Conservation (phyloP, 129 eudicot genomes). For the Smallanthus sonchifolius region DNA sequence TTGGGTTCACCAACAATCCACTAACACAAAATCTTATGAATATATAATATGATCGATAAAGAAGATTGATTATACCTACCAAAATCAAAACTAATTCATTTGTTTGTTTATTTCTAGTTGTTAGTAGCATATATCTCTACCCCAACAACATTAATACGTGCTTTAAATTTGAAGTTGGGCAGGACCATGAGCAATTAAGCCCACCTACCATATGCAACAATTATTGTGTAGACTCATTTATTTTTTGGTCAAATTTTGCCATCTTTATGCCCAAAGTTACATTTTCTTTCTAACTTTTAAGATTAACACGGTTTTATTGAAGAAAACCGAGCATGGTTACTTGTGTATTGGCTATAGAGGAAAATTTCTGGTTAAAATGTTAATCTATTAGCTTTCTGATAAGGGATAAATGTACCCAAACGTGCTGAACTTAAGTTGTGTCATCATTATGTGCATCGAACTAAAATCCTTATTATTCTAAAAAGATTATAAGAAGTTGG, state of each 20-base stretch:
- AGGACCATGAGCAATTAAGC: conserved; percentile 27
- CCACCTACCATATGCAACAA: conserved; percentile 30
- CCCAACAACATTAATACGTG: conserved; percentile 21
- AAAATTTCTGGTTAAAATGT: background rate
- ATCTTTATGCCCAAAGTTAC: background rate
- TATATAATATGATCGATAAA: background rate
- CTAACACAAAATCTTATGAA: background rate
- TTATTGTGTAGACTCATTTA: conserved; percentile 18
- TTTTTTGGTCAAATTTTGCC: background rate
- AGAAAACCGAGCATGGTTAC: background rate
- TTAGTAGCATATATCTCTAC: conserved; percentile 5
- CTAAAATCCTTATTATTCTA: background rate
- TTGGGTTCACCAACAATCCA: too few species aligned
- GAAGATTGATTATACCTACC: background rate
- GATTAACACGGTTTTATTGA: background rate
- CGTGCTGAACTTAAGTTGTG: background rate
- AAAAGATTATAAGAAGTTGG: too few species aligned
- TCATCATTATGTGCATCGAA: background rate
- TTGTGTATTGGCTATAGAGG: background rate
- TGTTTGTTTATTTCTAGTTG: background rate
- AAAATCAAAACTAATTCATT: conserved; percentile 2
- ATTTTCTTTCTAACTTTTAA: background rate
- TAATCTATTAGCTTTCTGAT: too few species aligned
- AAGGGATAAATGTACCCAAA: too few species aligned
- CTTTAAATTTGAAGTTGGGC: conserved; percentile 18